Base-by-base conservation (phyloP, 345 rosid genomes). In the Nasturtium officinale region DNA sequence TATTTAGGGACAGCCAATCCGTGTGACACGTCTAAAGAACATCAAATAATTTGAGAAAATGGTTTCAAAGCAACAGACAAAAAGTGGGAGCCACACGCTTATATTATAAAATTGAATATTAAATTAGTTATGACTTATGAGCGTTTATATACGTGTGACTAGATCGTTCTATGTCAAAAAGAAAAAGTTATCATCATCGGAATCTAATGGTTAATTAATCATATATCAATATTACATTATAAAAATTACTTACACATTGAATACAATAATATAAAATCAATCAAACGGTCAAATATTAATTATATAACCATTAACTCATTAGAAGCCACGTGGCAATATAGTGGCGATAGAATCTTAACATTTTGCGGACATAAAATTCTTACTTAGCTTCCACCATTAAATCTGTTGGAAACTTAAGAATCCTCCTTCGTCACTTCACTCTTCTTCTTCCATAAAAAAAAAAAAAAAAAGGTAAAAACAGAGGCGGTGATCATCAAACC, bases 281-380 rank as follows among this genome's bases (percentile, higher is more conserved):
- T n/a, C 6, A n/a, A 29, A 16, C 7, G 61, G 40, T 21, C 61
- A 56, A 30, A 30, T 16, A 29, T 9, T 30, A 55, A 55, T 4
- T 29, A 32, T 5, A 30, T 55, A 55, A 55, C 6, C 1, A 30
- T 16, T 17, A 17, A n/a, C n/a, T 16, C 9, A 17, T 16, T 5
- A 15, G 1, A 5, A 6, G 35, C 3, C 73, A 30, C 65, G 74
- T 69, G 74, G 35, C 65, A 69, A 69, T 3, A 46, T 29, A 13
- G 13, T 57, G 65, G 65, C 65, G 56, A 33, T 9, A 45, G 55
- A 56, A 69, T 56, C 32, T 40, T 42, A 20, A 5, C 43, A 11
- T 12, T 23, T 48, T 32, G 6, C 57, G 46, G 18, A 65, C 12
- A 9, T 20, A 6, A 13, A 59, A 7, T 15, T 20, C 26, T 37